Evolutionary conservation across 1,284 basidiomycete genomes (phyloP).

Genomic region (Pseudozyma hubeiensis): DNA sequence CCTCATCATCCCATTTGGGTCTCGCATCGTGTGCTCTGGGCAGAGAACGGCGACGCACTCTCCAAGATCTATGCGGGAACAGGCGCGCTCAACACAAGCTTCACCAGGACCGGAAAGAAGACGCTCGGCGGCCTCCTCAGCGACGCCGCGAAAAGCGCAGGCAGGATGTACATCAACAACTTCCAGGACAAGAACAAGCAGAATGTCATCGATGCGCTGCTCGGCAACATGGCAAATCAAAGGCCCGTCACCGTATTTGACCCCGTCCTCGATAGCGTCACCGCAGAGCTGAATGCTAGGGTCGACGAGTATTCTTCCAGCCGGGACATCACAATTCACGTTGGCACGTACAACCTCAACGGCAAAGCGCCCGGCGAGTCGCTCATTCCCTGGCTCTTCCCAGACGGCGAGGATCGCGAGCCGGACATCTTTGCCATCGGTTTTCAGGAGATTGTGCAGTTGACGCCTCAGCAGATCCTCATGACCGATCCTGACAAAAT

Average conservation of each 20-base stretch:
- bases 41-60: slow-evolving; percentile 70
- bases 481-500: slow-evolving; percentile 90
- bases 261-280: slow-evolving; percentile 87
- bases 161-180: slow-evolving; percentile 90
- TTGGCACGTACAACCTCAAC: slow-evolving; percentile 96
- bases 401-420: slow-evolving; percentile 70
- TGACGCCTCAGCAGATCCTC: slow-evolving; percentile 93
- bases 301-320: slow-evolving; percentile 86
- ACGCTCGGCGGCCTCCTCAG: slow-evolving; percentile 76
- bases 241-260: slow-evolving; percentile 90
- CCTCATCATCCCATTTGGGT: slow-evolving; percentile 76
- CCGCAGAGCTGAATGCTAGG: slow-evolving; percentile 73
- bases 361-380: slow-evolving; percentile 84
- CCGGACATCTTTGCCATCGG: slow-evolving; percentile 70
- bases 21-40: slow-evolving; percentile 92
- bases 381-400: slow-evolving; percentile 89
- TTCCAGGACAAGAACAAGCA: slow-evolving; percentile 97
- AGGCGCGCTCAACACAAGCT: slow-evolving; percentile 93
- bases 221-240: slow-evolving; percentile 91
- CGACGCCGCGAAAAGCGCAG: slow-evolving; percentile 89
- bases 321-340: slow-evolving; percentile 79
- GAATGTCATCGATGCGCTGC: slow-evolving; percentile 90
- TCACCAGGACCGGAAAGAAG: slow-evolving; percentile 91
- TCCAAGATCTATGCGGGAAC: slow-evolving; percentile 93
- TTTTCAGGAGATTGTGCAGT: slow-evolving; percentile 97